A percentile compares a stretch with the other conserved stretches of the same genome.
These are phyloP conservation scores for Auriculariales sp. DNA, from an alignment of 768 basidiomycete genomes.

Conservation along the genomic window DNA sequence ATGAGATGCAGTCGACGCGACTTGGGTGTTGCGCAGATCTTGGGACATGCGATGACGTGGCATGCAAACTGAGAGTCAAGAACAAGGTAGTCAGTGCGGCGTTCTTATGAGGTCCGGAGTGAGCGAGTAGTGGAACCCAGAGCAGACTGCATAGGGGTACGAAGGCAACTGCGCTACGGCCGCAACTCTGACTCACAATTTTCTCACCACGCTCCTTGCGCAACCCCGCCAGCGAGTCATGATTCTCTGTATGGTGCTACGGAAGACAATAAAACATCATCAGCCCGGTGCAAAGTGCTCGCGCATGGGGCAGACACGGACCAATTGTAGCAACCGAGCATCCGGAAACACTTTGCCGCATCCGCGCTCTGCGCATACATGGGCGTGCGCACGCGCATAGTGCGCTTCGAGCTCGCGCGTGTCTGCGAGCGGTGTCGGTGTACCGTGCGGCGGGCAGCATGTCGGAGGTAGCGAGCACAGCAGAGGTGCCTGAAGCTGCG, in stretches of 20 bases:
- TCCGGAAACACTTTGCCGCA: conserved; percentile 83
- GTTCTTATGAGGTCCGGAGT: too few species aligned
- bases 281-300: conserved; percentile 1
- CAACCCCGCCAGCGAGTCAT: conserved; percentile 71
- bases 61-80: conserved; percentile 71
- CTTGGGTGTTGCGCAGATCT: conserved; percentile 58
- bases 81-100: not conserved
- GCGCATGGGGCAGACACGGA: conserved; percentile 24
- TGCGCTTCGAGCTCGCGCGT: conserved; percentile 66
- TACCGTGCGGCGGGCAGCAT: conserved; percentile 42
- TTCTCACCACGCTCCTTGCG: conserved; percentile 71
- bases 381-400: conserved; percentile 72
- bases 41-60: conserved; percentile 42
- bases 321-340: conserved; percentile 59
- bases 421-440: conserved; percentile 47
- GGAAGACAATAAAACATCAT: not conserved
- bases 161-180: not conserved
- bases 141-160: not conserved
- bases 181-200: conserved; percentile 64
- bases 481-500: too few species aligned
- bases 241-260: conserved; percentile 75
- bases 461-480: conserved; percentile 73
- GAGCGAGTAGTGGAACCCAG: not conserved
- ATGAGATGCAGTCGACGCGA: conserved; percentile 70
- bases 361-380: conserved; percentile 54